These are phyloP conservation scores for Pseudogymnoascus sp. DNA, from an alignment of 2,329 filamentous ascomycete species.

Conservation along the genomic window DNA sequence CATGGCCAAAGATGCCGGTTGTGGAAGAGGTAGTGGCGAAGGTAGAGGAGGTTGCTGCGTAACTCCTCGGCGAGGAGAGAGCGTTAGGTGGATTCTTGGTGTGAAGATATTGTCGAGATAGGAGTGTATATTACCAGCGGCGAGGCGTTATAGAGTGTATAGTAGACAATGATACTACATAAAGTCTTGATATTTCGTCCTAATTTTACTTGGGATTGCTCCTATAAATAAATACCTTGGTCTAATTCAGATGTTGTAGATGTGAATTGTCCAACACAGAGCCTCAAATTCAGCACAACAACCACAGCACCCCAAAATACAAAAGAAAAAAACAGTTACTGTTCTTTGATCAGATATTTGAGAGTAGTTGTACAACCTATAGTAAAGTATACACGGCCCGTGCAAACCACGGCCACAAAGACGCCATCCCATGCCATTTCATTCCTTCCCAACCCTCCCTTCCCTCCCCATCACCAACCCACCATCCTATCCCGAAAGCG, in stretches of 20 bases:
- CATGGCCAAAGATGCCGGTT: slow-evolving; percentile 54
- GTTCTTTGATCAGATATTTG: not conserved
- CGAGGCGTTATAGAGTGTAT: slow-evolving; percentile 10
- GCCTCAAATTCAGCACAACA: not conserved
- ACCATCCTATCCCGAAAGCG: not conserved
- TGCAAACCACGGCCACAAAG: not conserved
- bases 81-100: not conserved
- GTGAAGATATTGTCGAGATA: slow-evolving; percentile 8
- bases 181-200: not conserved
- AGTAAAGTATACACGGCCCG: slow-evolving; percentile 6
- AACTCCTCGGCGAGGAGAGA: not conserved
- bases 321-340: too few species aligned
- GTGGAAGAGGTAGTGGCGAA: slow-evolving; percentile 39
- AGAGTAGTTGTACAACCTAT: slow-evolving; percentile 7
- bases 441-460: not conserved
- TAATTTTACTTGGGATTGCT: not conserved
- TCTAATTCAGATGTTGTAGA: not conserved
- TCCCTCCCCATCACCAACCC: not conserved
- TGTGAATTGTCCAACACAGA: not conserved
- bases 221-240: too few species aligned
- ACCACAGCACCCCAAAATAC: not conserved
- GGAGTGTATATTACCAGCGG: slow-evolving; percentile 10
- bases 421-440: slow-evolving; percentile 15
- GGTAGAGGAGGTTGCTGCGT: slow-evolving; percentile 33
- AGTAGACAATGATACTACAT: slow-evolving; percentile 10